Percentiles rank a stretch among this genome's conserved stretches.
phyloP scores from a whole-genome alignment of 2,329 filamentous ascomycete genomes.

The Curvularia sp. region DNA sequence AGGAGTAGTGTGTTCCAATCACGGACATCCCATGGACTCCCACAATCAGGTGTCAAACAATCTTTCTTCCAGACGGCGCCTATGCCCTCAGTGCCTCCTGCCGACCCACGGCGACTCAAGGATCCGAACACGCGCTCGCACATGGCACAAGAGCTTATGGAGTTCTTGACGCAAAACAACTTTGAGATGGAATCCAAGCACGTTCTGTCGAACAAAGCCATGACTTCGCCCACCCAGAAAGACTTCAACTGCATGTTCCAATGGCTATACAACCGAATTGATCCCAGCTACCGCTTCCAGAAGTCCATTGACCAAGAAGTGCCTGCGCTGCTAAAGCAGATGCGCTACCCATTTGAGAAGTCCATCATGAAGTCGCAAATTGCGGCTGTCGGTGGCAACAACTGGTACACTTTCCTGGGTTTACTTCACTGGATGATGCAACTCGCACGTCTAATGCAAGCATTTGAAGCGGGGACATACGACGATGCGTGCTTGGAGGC shows the following conservation, averaged over 20 bases:
- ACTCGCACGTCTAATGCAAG: conserved; percentile 89
- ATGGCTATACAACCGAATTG: conserved; percentile 95
- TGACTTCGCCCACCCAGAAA: conserved; percentile 95
- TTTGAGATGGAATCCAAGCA: conserved; percentile 99
- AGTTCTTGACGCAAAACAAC: conserved; percentile 91
- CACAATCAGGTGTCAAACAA: conserved; percentile 74
- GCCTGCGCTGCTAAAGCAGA: conserved; percentile 86
- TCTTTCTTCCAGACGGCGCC: conserved; percentile 94
- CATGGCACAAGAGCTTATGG: conserved; percentile 87
- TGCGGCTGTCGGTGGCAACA: conserved; percentile 91
- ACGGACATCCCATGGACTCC: conserved; percentile 69
- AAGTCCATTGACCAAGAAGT: conserved; percentile 97
- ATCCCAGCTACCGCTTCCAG: conserved; percentile 90
- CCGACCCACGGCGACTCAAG: conserved; percentile 84
- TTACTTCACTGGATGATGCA: conserved; percentile 99
- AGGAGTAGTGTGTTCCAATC: conserved; percentile 74
- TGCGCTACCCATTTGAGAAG: conserved; percentile 93
- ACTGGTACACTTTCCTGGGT: conserved; percentile 94
- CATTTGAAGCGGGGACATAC: conserved; percentile 78
- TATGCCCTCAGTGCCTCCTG: conserved; percentile 78
- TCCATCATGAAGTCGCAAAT: conserved; percentile 97
- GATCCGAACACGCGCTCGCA: conserved; percentile 80
- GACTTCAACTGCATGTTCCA: conserved; percentile 99
- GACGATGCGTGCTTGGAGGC: conserved; percentile 89
- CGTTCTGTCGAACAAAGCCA: conserved; percentile 84